phyloP scores from a whole-genome alignment of 2,329 filamentous ascomycete species.

The Zasmidium cellare region DNA sequence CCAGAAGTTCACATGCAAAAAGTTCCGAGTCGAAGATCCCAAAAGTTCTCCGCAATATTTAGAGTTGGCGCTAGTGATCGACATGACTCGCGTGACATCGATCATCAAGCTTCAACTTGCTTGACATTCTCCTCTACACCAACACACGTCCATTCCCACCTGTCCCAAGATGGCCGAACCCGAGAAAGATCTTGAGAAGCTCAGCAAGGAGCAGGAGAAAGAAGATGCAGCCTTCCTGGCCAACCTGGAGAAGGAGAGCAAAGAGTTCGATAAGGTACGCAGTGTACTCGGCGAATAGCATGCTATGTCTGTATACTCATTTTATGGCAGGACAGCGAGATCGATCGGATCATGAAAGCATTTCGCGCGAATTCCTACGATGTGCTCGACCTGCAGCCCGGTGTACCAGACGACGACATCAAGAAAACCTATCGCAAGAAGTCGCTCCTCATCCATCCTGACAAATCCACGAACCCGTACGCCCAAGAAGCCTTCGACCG shows the following conservation, averaged over 20 bases:
- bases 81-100: background rate
- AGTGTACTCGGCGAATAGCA: background rate
- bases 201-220: slow-evolving; percentile 32
- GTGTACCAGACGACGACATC: slow-evolving; percentile 94
- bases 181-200: slow-evolving; percentile 30
- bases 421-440: slow-evolving; percentile 93
- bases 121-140: background rate
- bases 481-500: slow-evolving; percentile 96
- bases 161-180: slow-evolving; percentile 24
- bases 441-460: slow-evolving; percentile 97
- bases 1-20: slow-evolving; percentile 11
- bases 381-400: slow-evolving; percentile 91
- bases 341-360: slow-evolving; percentile 87
- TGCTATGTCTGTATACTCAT: no score
- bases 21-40: slow-evolving; percentile 11
- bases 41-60: slow-evolving; percentile 1
- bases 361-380: slow-evolving; percentile 87
- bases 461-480: slow-evolving; percentile 88
- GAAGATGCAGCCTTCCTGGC: slow-evolving; percentile 73
- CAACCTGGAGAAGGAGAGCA: slow-evolving; percentile 78
- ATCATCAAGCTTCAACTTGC: background rate
- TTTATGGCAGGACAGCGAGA: slow-evolving; percentile 82
- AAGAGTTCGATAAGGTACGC: slow-evolving; percentile 83
- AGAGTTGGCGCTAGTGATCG: slow-evolving; percentile 12
- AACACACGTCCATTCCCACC: background rate